Percentiles rank a stretch among this genome's conserved stretches.
These are phyloP conservation scores for Colletotrichum horii DNA, from an alignment of 2,329 filamentous ascomycete genomes.

Conservation along the genomic window DNA sequence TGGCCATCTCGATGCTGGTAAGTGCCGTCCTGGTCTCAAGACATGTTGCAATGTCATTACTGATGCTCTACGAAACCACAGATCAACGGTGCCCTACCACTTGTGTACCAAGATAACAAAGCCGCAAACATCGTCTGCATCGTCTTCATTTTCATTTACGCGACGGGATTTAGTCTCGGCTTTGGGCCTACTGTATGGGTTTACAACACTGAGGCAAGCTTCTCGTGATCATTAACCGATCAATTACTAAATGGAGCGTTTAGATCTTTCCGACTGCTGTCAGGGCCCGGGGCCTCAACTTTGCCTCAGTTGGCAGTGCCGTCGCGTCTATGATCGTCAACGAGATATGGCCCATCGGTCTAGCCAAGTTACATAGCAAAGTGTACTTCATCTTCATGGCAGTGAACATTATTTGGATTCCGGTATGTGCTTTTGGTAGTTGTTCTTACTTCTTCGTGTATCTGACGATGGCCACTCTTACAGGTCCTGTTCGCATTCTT, in stretches of 20 bases:
- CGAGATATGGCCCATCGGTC: constrained; percentile 61
- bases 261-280: constrained; percentile 64
- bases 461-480: neutral
- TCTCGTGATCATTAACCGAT: neutral
- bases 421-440: constrained; percentile 31
- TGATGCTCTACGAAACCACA: constrained; percentile 25
- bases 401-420: constrained; percentile 52
- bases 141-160: constrained; percentile 63
- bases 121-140: constrained; percentile 56
- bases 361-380: constrained; percentile 52
- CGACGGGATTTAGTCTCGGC: constrained; percentile 62
- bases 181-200: constrained; percentile 65
- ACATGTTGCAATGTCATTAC: neutral
- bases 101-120: constrained; percentile 54
- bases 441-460: no score
- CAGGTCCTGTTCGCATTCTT: constrained; percentile 47
- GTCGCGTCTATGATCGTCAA: constrained; percentile 60
- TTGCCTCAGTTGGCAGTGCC: constrained; percentile 59
- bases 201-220: constrained; percentile 59
- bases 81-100: constrained; percentile 60
- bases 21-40: constrained; percentile 18
- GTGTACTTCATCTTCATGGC: constrained; percentile 65
- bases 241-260: neutral
- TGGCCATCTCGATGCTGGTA: constrained; percentile 59
- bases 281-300: constrained; percentile 61